phyloP scores from a whole-genome alignment of 2,329 filamentous ascomycete species.

The Verticillium nonalfalfae region DNA sequence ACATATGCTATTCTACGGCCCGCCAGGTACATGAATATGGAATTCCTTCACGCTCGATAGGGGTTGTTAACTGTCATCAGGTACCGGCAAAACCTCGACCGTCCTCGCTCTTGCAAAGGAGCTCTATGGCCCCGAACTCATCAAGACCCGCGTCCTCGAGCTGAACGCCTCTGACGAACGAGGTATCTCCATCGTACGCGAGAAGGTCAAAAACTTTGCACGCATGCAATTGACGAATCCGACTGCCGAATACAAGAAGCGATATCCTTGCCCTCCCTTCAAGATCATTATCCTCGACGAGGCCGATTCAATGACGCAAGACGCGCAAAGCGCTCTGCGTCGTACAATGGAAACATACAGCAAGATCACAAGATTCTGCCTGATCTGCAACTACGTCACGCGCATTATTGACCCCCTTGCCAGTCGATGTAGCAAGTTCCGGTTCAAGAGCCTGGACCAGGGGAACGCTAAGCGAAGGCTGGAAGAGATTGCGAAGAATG shows the following conservation, averaged over 20 bases:
- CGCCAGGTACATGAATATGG: conserved; percentile 42
- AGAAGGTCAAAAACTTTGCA: conserved; percentile 98
- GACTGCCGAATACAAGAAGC: conserved; percentile 57
- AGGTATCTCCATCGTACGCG: conserved; percentile 91
- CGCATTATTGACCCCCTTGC: conserved; percentile 96
- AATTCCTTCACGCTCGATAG: too few relatives aligned
- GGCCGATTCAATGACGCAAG: conserved; percentile 98
- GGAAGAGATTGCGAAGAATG: conserved; percentile 73
- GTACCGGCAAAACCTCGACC: conserved; percentile 96
- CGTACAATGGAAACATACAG: conserved; percentile 98
- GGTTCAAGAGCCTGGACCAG: conserved; percentile 93
- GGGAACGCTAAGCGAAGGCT: conserved; percentile 74
- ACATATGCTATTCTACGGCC: conserved; percentile 99
- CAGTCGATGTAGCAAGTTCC: conserved; percentile 89
- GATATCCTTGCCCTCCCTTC: conserved; percentile 93
- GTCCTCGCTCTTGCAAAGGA: conserved; percentile 96
- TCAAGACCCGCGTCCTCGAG: conserved; percentile 92
- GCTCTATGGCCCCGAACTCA: conserved; percentile 91
- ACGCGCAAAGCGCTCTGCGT: conserved; percentile 86
- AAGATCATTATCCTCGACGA: conserved; percentile 99
- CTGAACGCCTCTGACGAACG: conserved; percentile 99
- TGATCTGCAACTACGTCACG: conserved; percentile 98
- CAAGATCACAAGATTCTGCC: conserved; percentile 92
- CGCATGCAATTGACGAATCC: conserved; percentile 88
- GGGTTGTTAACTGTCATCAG: conserved; percentile 24